Percentiles rank a stretch among this genome's conserved stretches.
Conservation (phyloP, 441 rosid genomes). For the Populus hybrid region DNA sequence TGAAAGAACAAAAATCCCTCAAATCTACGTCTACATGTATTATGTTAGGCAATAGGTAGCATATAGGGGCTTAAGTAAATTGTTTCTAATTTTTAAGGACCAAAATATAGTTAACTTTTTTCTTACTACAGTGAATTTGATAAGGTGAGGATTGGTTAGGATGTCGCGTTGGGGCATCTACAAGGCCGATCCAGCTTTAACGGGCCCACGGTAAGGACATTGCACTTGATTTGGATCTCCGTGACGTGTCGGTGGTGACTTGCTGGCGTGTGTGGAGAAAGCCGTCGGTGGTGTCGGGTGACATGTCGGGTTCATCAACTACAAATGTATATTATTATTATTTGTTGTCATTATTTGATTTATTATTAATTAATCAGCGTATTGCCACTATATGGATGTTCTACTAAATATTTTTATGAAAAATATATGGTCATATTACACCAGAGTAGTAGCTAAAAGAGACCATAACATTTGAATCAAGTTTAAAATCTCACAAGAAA, state of each 20-base stretch:
- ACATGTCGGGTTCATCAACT: background rate
- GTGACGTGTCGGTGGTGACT: background rate
- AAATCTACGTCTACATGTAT: background rate
- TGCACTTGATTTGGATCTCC: background rate
- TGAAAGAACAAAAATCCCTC: background rate
- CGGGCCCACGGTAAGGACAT: background rate
- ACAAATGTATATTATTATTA: background rate
- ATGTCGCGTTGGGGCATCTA: background rate
- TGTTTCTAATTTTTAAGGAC: background rate
- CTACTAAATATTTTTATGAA: too few relatives aligned
- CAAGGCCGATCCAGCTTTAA: background rate
- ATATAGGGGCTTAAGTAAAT: background rate
- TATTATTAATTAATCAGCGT: too few relatives aligned
- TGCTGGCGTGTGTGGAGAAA: background rate
- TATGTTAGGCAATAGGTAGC: background rate
- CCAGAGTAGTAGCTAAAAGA: too few relatives aligned
- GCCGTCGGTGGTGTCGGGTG: background rate
- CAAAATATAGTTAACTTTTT: too few relatives aligned
- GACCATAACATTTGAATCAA: too few relatives aligned
- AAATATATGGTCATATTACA: too few relatives aligned
- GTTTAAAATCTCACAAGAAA: too few relatives aligned
- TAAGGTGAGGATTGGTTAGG: background rate
- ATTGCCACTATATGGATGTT: too few relatives aligned
- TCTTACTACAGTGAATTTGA: background rate
- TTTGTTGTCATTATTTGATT: background rate